Conservation (phyloP, 2,329 filamentous ascomycete species). For the Monilinia laxa region DNA sequence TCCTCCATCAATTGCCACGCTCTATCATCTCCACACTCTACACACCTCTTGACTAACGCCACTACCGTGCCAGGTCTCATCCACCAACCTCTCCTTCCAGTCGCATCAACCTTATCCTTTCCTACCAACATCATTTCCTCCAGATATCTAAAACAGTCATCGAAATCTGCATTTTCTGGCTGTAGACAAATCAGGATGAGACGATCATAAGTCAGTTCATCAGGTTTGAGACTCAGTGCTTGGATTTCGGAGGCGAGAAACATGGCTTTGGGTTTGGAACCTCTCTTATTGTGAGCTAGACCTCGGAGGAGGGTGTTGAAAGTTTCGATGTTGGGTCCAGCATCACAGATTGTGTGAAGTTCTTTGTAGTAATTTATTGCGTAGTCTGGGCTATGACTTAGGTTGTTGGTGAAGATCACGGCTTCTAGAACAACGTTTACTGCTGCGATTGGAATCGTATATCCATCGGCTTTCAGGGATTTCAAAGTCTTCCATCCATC, state of each 20-base stretch:
- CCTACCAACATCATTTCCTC: conserved; percentile 50
- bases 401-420: conserved; percentile 38
- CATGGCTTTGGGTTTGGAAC: conserved; percentile 55
- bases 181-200: conserved; percentile 57
- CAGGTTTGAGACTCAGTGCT: conserved; percentile 52
- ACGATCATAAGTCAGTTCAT: conserved; percentile 60
- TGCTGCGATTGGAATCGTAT: conserved; percentile 51
- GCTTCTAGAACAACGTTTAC: conserved; percentile 46
- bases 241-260: conserved; percentile 64
- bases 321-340: conserved; percentile 51
- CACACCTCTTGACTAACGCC: conserved; percentile 31
- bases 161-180: conserved; percentile 42
- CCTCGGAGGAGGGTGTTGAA: conserved; percentile 60
- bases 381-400: conserved; percentile 43
- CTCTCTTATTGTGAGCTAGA: conserved; percentile 28
- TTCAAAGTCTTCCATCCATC: conserved; percentile 58
- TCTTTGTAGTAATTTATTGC: conserved; percentile 62
- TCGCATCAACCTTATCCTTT: conserved; percentile 33
- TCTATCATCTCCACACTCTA: conserved; percentile 29
- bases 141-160: conserved; percentile 50
- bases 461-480: conserved; percentile 50
- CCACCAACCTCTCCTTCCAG: conserved; percentile 37
- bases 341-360: conserved; percentile 51
- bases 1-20: conserved; percentile 33
- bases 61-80: conserved; percentile 37